Percentiles rank a stretch among this genome's conserved stretches.
Conservation (phyloP, 2,329 filamentous ascomycete genomes). For the Fusarium nurragi region DNA sequence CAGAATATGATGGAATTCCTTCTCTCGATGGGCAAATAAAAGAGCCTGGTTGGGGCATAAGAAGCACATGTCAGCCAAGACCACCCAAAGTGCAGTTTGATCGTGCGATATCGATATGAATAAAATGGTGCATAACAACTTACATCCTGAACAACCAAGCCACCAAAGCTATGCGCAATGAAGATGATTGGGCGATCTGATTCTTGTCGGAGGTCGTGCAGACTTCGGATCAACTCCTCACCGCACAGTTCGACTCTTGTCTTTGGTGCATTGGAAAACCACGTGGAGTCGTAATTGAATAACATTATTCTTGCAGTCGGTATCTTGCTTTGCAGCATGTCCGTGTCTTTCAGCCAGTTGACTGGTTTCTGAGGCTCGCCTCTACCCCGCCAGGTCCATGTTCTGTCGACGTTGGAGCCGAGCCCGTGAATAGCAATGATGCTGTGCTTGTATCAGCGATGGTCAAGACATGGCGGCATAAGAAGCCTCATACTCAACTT, state of each 20-base stretch:
- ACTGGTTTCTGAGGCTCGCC: neutral
- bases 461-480: too few relatives aligned
- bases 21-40: neutral
- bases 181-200: neutral
- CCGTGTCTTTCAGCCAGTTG: neutral
- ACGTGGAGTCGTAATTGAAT: neutral
- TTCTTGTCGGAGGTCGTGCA: neutral
- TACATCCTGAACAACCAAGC: neutral
- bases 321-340: neutral
- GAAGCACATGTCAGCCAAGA: too few relatives aligned
- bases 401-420: neutral
- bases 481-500: too few relatives aligned
- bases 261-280: neutral
- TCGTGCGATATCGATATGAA: too few relatives aligned
- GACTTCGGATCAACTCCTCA: neutral
- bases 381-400: neutral
- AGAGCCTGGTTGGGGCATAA: neutral
- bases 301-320: neutral
- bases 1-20: neutral
- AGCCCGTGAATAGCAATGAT: neutral
- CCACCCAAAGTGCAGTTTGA: too few relatives aligned
- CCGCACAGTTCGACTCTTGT: neutral
- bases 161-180: neutral
- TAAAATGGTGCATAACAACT: too few relatives aligned
- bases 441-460: neutral